These are phyloP conservation scores for Kluyveromyces aestuarii DNA, from an alignment of 805 yeast genomes.

Conservation along the genomic window DNA sequence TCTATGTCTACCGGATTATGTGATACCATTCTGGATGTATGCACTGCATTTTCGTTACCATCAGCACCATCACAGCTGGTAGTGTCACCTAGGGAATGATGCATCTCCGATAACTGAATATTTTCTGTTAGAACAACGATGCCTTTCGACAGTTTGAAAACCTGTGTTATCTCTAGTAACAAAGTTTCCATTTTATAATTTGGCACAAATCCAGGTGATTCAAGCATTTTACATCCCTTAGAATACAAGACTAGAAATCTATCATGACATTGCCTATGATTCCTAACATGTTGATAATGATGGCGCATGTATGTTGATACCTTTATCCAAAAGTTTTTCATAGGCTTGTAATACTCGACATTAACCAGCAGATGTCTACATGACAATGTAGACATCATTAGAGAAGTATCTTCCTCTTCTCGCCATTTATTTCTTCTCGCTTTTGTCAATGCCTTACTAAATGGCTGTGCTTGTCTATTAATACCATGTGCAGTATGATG, in stretches of 20 bases:
- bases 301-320: constrained; percentile 12
- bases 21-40: neutral
- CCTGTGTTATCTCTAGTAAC: constrained; percentile 10
- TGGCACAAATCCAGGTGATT: constrained; percentile 2
- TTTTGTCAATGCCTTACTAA: neutral
- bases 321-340: constrained; percentile 22
- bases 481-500: neutral
- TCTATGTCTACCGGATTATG: neutral
- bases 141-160: constrained; percentile 15
- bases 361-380: constrained; percentile 15
- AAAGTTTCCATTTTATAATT: constrained; percentile 1
- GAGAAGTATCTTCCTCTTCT: constrained; percentile 16
- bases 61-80: neutral
- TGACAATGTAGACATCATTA: constrained; percentile 11
- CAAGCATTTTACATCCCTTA: constrained; percentile 9
- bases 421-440: constrained; percentile 18
- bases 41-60: neutral
- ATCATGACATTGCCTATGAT: constrained; percentile 22
- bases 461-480: neutral
- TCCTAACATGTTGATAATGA: constrained; percentile 12
- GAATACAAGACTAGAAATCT: constrained; percentile 18
- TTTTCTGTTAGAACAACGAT: constrained; percentile 6
- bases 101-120: neutral
- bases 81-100: neutral
- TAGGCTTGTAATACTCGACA: constrained; percentile 22